phyloP scores from a whole-genome alignment of 805 yeast species.

The Kluyveromyces wickerhamii region DNA sequence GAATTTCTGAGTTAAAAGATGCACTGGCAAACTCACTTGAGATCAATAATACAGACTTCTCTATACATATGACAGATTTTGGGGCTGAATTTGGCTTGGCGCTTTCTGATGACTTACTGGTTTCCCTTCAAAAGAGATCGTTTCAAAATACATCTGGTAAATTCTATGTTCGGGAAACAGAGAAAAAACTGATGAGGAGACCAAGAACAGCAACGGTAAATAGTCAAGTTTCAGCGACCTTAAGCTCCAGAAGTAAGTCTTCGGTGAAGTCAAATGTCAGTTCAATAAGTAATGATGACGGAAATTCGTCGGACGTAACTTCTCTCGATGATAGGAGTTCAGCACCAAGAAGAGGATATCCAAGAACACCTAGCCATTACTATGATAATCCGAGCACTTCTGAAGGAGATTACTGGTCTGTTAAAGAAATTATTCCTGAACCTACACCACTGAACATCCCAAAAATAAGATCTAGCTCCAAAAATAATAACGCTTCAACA shows the following conservation, averaged over 20 bases:
- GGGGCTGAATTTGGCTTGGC: constrained; percentile 51
- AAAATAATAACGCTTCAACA: constrained; percentile 2
- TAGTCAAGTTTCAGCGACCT: constrained; percentile 12
- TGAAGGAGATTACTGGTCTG: constrained; percentile 25
- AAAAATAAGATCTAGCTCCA: constrained; percentile 11
- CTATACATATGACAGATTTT: constrained; percentile 62
- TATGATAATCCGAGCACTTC: constrained; percentile 16
- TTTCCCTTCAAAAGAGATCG: constrained; percentile 28
- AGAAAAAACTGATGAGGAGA: constrained; percentile 8
- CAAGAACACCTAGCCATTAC: constrained; percentile 29
- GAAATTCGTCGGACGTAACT: constrained; percentile 24
- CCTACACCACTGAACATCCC: constrained; percentile 8
- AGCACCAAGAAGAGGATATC: constrained; percentile 21
- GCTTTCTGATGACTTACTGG: constrained; percentile 42
- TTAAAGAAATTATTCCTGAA: constrained; percentile 15
- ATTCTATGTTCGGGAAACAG: constrained; percentile 17
- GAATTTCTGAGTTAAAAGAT: constrained; percentile 34
- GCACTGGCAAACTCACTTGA: constrained; percentile 32
- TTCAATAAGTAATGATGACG: constrained; percentile 21
- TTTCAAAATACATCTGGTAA: constrained; percentile 29
- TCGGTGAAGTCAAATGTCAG: constrained; percentile 24
- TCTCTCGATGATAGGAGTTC: constrained; percentile 24
- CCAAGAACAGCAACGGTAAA: constrained; percentile 14
- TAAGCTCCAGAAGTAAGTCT: constrained; percentile 20
- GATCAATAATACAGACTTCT: constrained; percentile 20